Conservation (phyloP, 2,329 filamentous ascomycete species). For the Niveomyces coronatus region DNA sequence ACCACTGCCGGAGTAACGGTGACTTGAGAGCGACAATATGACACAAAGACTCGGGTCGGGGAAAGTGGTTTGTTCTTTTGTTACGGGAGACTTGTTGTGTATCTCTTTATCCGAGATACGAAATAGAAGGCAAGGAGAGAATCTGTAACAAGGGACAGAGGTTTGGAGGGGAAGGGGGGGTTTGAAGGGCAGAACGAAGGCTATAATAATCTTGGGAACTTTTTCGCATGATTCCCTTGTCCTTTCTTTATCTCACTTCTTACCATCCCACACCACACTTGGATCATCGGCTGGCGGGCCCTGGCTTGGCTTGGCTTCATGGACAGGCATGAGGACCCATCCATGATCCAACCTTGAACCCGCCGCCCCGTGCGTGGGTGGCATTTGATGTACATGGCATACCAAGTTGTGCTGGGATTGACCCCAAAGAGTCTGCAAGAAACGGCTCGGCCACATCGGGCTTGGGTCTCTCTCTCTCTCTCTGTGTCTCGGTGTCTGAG, state of each 20-base stretch:
- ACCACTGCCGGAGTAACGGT: too few relatives aligned
- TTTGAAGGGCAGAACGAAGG: not conserved
- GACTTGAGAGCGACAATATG: slow-evolving; percentile 6
- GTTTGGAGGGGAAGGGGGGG: not conserved
- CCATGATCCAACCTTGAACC: not conserved
- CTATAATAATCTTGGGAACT: slow-evolving; percentile 3
- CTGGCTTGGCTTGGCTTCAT: too few relatives aligned
- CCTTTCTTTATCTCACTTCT: not conserved
- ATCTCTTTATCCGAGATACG: slow-evolving; percentile 1
- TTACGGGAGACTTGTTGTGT: not conserved
- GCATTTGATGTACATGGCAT: too few relatives aligned
- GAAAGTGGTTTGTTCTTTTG: slow-evolving; percentile 6
- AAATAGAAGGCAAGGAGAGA: not conserved
- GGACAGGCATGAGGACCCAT: too few relatives aligned
- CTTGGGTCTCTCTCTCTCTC: not conserved
- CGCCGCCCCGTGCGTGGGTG: too few relatives aligned
- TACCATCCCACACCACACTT: not conserved
- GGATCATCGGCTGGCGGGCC: slow-evolving; percentile 4
- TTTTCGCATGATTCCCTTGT: too few relatives aligned
- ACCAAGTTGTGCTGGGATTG: too few relatives aligned
- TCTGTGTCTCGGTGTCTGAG: not conserved
- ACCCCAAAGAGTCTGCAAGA: too few relatives aligned
- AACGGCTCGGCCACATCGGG: slow-evolving; percentile 6
- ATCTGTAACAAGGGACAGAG: too few relatives aligned
- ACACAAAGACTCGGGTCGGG: slow-evolving; percentile 4